Evolutionary conservation across 2,329 filamentous ascomycete genomes (phyloP).

Genomic region (Drechslerella stenobrocha): DNA sequence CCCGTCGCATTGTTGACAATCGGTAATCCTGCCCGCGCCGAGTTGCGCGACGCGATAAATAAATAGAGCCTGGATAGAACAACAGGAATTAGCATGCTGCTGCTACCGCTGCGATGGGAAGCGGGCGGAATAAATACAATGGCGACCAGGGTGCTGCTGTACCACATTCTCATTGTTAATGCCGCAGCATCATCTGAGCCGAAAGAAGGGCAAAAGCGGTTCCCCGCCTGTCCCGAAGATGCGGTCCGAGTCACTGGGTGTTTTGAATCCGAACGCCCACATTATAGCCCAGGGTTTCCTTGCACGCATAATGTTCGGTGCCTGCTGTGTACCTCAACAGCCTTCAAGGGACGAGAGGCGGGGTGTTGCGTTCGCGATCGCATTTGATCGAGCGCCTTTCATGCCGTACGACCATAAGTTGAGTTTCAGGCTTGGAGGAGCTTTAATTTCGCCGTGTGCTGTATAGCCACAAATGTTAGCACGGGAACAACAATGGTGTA

Average conservation of each 20-base stretch:
- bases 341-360: too few species aligned
- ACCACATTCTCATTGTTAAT: constrained; percentile 24
- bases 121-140: neutral
- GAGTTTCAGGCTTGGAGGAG: too few species aligned
- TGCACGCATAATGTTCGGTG: too few species aligned
- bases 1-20: too few species aligned
- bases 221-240: constrained; percentile 21
- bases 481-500: too few species aligned
- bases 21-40: too few species aligned
- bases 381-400: too few species aligned
- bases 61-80: neutral
- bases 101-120: neutral
- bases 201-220: constrained; percentile 38
- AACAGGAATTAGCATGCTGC: constrained; percentile 9
- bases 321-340: too few species aligned
- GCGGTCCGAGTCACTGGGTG: constrained; percentile 36
- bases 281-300: neutral
- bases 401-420: too few species aligned
- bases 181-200: constrained; percentile 36
- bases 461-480: too few species aligned
- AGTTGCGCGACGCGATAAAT: neutral
- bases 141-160: neutral
- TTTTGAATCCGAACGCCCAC: constrained; percentile 18
- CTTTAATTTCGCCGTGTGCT: too few species aligned
- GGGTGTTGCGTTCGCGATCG: too few species aligned